A percentile compares a stretch with the other conserved stretches of the same genome.
phyloP scores from a whole-genome alignment of 2,329 filamentous ascomycete species.

The Clarireedia monteithiana region DNA sequence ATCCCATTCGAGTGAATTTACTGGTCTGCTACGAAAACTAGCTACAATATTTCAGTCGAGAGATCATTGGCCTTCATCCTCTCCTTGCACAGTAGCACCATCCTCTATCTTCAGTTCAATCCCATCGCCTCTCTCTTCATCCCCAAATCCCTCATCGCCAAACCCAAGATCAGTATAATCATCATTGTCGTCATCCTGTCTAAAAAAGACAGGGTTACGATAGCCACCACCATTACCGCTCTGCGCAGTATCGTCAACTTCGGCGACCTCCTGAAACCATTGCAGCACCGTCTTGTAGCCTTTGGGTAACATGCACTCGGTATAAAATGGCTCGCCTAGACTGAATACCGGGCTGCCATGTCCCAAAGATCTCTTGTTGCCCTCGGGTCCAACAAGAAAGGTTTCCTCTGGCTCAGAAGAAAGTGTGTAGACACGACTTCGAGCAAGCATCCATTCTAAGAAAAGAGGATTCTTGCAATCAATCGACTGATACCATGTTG shows the following conservation, averaged over 20 bases:
- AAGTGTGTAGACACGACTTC: conserved; percentile 53
- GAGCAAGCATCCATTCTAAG: conserved; percentile 21
- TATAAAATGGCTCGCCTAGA: conserved; percentile 50
- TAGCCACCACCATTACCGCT: conserved; percentile 20
- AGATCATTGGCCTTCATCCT: not conserved
- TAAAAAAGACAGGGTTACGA: conserved; percentile 28
- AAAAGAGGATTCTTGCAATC: conserved; percentile 30
- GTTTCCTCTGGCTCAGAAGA: conserved; percentile 43
- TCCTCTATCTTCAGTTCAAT: conserved; percentile 1
- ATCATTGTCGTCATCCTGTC: conserved; percentile 12
- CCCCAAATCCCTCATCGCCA: conserved; percentile 5
- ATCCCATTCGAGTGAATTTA: not conserved
- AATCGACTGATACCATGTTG: conserved; percentile 35
- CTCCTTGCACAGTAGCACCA: not conserved
- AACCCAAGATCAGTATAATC: conserved; percentile 3
- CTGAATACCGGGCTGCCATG: conserved; percentile 55
- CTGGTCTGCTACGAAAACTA: not conserved
- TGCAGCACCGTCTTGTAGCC: conserved; percentile 46
- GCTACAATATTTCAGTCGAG: not conserved
- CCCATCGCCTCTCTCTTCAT: conserved; percentile 1
- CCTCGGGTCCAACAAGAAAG: conserved; percentile 44
- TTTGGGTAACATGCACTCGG: conserved; percentile 54
- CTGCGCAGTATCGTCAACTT: conserved; percentile 25
- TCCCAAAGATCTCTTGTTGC: conserved; percentile 37
- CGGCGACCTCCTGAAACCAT: conserved; percentile 53